Base-by-base conservation (phyloP, 805 yeast genomes). In the Lachancea kluyveri region DNA sequence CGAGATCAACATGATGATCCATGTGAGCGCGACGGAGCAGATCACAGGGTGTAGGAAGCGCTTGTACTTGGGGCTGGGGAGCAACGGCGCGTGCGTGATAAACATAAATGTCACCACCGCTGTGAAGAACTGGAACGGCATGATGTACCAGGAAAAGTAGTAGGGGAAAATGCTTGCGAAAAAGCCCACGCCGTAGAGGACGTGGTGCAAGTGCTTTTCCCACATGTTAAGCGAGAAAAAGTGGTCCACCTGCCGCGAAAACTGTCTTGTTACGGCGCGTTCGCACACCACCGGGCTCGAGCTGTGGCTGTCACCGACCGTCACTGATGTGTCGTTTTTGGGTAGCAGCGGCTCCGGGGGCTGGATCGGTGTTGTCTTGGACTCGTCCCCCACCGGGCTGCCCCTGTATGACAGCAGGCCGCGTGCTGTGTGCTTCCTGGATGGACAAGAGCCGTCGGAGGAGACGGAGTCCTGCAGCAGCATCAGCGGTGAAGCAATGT, bases 1-100 rank as follows among this genome's bases (percentile, higher is more conserved):
- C 10, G 79, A 70, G 7, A 83, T 67, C 50, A 71, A 79, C 44
- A 75, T 77, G 8, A 76, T 64, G 17, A 83, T 61, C 46, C 80
- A 64, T n/a, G 79, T 70, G n/a, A 70, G 45, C 1, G 72, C 76
- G 5, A 85, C 79, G 40, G 78, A 72, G 18, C 79, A 63, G 30
- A 83, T 59, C 20, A 83, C 80, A 0, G 94, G 94, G 48, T 83
- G 92, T 10, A 81, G 64, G 30, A 62, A 69, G 50, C 58, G 67
- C 49, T 65, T 68, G 58, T 46, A 70, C 37, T 46, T 63, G 15
- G 60, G 72, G 22, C 65, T 42, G 8, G 56, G 37, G 42, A 60
- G 67, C 13, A 71, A 61, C 14, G 67, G 55, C 1, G 42, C 44
- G 21, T 53, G 52, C 21, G 71, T 47, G 21, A 78, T 72, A 8